These are phyloP conservation scores for Cyclotella kingstonii DNA, from an alignment of 108 stramenopile genomes.

Conservation along the genomic window DNA sequence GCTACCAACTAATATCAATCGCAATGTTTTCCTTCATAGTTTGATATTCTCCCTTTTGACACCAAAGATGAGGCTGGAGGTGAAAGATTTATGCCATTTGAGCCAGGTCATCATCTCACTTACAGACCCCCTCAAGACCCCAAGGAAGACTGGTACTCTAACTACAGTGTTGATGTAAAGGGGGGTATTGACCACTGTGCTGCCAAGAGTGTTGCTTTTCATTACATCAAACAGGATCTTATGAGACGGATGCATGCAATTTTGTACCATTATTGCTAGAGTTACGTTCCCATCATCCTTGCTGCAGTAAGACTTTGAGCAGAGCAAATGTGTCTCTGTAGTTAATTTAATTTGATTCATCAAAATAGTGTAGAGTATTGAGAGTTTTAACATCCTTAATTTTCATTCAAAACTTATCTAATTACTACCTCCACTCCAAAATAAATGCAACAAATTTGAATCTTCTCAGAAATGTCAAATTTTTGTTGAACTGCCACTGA, in stretches of 20 bases:
- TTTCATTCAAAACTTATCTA: too few relatives aligned
- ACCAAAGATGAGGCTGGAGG: constrained; percentile 89
- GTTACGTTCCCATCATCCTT: too few relatives aligned
- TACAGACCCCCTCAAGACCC: constrained; percentile 61
- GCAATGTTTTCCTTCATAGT: constrained; percentile 15
- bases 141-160: constrained; percentile 84
- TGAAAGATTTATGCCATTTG: constrained; percentile 94
- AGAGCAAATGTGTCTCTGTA: neutral
- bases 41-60: constrained; percentile 76
- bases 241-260: constrained; percentile 80
- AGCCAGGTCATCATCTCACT: constrained; percentile 85
- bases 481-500: too few relatives aligned
- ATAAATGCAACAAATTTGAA: too few relatives aligned
- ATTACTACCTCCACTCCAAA: too few relatives aligned
- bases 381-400: too few relatives aligned
- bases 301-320: neutral
- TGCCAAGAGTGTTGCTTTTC: constrained; percentile 85
- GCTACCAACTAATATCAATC: neutral
- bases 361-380: too few relatives aligned
- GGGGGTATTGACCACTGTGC: constrained; percentile 89
- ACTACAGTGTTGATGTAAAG: constrained; percentile 86
- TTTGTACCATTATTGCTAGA: constrained; percentile 55
- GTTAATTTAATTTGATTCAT: too few relatives aligned
- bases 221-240: constrained; percentile 83
- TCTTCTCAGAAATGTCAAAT: too few relatives aligned